Base-by-base conservation (phyloP, 2,329 filamentous ascomycete species). In the Cercospora sp. region DNA sequence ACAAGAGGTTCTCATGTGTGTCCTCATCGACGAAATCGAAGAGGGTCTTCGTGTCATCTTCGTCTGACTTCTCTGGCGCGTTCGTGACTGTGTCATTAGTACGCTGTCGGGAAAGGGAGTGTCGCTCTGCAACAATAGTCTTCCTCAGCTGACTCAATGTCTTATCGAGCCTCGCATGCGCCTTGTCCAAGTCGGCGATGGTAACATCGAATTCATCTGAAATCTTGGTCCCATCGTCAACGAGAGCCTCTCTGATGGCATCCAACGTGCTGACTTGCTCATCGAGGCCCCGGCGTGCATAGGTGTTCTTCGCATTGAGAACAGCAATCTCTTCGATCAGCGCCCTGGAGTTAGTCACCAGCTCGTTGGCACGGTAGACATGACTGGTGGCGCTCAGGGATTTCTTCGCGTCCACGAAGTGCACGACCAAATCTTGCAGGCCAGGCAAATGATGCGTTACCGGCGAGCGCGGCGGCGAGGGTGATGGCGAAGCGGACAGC, bases 351-450 rank as follows among this genome's bases (percentile, higher is more conserved):
- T 87, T 84, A 21, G 88, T 92, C 55, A 95, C 91, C 66, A 97
- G 89, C 76, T 96, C 91, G 77, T 95, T 94, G 72, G 93, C 94
- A 68, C 92, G 91, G 77, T 92, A 90, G 62, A 97, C 92, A 70
- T 77, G 89, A 51, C 85, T 88, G 78, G 96, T 93, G 10, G 93
- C 93, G 16, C 91, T 91, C 4, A 98, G 86, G 1, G 94, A 94
- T 55, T 92, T 89, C 79, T 97, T 97, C 8, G 94, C 91, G 32
- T 91, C 90, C 49, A 97, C 88, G 40, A 97, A 90, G 80, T 97
- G 89, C 63, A 89, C 87, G 66, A 97, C 91, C 53, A 98, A 88
- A 26, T 88, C 89, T 74, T 97, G 92, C 76, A 97, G 87, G 26
- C 79, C 79, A 34, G 82, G 81, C 32, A 79, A 76, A 60, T 79